Conservation (phyloP, 768 basidiomycete genomes). For the Crepidotus variabilis region DNA sequence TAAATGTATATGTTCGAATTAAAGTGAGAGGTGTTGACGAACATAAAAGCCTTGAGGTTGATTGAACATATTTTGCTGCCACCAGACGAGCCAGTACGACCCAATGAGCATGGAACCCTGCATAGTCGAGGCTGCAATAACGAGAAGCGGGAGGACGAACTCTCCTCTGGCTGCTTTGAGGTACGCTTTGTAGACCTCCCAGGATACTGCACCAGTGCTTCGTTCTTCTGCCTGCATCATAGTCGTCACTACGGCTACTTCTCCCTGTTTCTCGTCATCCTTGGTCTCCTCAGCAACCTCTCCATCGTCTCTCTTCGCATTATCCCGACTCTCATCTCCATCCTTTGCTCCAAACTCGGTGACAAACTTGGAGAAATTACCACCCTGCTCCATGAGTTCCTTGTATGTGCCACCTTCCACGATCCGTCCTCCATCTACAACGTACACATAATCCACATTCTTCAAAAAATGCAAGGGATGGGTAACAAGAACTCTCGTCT, state of each 20-base stretch:
- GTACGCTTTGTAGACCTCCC: conserved; percentile 57
- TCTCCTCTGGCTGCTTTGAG: conserved; percentile 64
- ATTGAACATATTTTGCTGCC: conserved; percentile 39
- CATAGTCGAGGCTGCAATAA: conserved; percentile 56
- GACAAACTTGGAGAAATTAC: conserved; percentile 72
- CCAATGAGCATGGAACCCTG: conserved; percentile 72
- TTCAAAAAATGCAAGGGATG: conserved; percentile 90
- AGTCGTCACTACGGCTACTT: conserved; percentile 37
- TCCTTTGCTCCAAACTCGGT: conserved; percentile 75
- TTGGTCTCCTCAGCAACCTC: conserved; percentile 28
- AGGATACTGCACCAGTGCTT: conserved; percentile 67
- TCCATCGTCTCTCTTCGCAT: conserved; percentile 40
- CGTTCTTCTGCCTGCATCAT: conserved; percentile 87
- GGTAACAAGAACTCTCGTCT: conserved; percentile 87
- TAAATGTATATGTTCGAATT: not conserved
- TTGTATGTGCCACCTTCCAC: conserved; percentile 77
- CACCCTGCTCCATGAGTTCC: conserved; percentile 60
- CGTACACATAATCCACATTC: conserved; percentile 82
- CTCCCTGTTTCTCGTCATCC: conserved; percentile 32
- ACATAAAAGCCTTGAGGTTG: conserved; percentile 70
- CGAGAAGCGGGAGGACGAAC: conserved; percentile 63
- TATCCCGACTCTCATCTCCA: conserved; percentile 39
- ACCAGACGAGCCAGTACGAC: conserved; percentile 53
- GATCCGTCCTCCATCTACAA: conserved; percentile 72
- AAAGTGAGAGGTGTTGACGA: conserved; percentile 20